These are phyloP conservation scores for Phalaenopsis equestris DNA, from an alignment of 106 monocot species.

Conservation along the genomic window DNA sequence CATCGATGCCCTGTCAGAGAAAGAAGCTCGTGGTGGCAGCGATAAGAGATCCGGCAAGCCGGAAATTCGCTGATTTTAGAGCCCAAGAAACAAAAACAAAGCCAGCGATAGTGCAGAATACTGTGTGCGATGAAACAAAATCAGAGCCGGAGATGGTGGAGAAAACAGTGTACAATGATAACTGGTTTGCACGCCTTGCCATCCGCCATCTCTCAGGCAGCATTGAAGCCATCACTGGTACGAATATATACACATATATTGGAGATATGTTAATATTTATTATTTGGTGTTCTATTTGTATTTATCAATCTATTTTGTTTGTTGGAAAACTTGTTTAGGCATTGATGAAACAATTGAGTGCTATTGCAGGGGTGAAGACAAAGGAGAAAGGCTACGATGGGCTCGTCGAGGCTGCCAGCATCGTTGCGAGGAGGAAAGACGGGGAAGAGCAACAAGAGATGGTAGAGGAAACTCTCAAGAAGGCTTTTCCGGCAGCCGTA, in stretches of 20 bases:
- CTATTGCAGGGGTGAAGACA: constrained; percentile 25
- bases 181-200: constrained; percentile 71
- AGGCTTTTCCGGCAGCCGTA: constrained; percentile 35
- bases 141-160: background rate
- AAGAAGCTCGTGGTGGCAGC: background rate
- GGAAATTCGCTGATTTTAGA: background rate
- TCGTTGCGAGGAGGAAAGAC: constrained; percentile 27
- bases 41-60: background rate
- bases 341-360: background rate
- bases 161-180: constrained; percentile 42
- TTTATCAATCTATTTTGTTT: background rate
- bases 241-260: background rate
- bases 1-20: background rate
- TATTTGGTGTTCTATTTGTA: too few relatives aligned
- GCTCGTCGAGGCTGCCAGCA: constrained; percentile 30
- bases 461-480: constrained; percentile 32
- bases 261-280: too few relatives aligned
- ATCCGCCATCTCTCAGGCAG: constrained; percentile 47
- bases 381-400: constrained; percentile 49
- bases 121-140: constrained; percentile 17
- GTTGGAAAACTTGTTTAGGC: background rate
- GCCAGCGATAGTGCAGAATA: background rate
- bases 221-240: constrained; percentile 23
- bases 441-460: constrained; percentile 26
- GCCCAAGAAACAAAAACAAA: background rate